Evolutionary conservation across 1,284 basidiomycete species (phyloP).

Genomic region (Agaricales sp.): DNA sequence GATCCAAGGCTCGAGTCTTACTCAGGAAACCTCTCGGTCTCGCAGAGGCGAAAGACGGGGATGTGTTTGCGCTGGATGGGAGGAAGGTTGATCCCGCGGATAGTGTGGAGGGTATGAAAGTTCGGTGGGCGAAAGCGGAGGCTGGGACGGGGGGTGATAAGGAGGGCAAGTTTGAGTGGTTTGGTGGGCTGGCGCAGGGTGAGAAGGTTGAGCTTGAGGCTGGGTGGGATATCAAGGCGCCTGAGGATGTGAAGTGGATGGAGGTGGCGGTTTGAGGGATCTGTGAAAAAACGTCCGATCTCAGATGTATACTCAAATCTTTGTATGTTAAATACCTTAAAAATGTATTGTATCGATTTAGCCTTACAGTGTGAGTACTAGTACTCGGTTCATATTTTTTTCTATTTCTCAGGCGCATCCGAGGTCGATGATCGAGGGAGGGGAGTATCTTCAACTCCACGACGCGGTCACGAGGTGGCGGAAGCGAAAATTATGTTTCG

Average conservation of each 20-base stretch:
- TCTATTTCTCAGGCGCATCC: no score
- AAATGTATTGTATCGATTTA: no score
- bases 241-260: conserved; percentile 24
- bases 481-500: neutral
- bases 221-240: conserved; percentile 40
- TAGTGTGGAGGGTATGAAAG: conserved; percentile 16
- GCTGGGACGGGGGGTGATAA: conserved; percentile 31
- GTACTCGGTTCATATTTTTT: no score
- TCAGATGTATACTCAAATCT: neutral
- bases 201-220: conserved; percentile 31
- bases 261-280: neutral
- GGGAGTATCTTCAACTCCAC: neutral
- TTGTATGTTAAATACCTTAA: neutral
- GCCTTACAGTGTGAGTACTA: no score
- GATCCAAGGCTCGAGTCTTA: conserved; percentile 31
- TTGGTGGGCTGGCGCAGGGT: conserved; percentile 22
- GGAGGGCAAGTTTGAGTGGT: conserved; percentile 33
- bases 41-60: conserved; percentile 31
- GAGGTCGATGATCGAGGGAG: no score
- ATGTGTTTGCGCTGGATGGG: conserved; percentile 21
- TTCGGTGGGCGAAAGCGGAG: conserved; percentile 25
- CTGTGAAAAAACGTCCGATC: neutral
- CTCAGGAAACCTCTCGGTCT: conserved; percentile 36
- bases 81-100: conserved; percentile 14
- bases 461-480: neutral